Evolutionary conservation across 2,329 filamentous ascomycete species (phyloP).

Genomic region (Ascosphaera apis): DNA sequence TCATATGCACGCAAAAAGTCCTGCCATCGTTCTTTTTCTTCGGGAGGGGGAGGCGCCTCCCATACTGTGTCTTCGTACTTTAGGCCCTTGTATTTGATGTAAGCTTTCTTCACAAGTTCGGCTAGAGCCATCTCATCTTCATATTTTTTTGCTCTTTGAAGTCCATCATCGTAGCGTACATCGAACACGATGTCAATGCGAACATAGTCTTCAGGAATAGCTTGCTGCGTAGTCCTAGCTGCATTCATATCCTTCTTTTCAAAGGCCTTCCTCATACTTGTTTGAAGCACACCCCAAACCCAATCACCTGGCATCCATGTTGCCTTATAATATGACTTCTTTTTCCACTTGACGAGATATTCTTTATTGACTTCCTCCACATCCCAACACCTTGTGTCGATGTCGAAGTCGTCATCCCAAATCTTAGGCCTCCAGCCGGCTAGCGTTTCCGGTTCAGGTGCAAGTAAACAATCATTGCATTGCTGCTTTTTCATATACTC

Average conservation of each 20-base stretch:
- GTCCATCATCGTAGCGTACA: slow-evolving; percentile 42
- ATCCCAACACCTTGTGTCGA: slow-evolving; percentile 22
- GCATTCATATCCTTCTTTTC: slow-evolving; percentile 37
- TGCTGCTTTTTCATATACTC: slow-evolving; percentile 57
- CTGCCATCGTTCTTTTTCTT: slow-evolving; percentile 45
- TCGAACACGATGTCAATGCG: slow-evolving; percentile 75
- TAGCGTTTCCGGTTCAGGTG: slow-evolving; percentile 48
- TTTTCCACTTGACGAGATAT: slow-evolving; percentile 77
- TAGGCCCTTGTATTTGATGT: slow-evolving; percentile 82
- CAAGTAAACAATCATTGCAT: slow-evolving; percentile 53
- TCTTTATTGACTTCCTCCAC: slow-evolving; percentile 61
- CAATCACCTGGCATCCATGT: slow-evolving; percentile 76
- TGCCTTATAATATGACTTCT: slow-evolving; percentile 57
- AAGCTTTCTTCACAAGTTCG: slow-evolving; percentile 45
- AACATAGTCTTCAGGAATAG: slow-evolving; percentile 69
- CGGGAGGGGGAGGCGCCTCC: slow-evolving; percentile 50
- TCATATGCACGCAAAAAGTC: slow-evolving; percentile 68
- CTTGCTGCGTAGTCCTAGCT: slow-evolving; percentile 38
- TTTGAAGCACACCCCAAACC: slow-evolving; percentile 49
- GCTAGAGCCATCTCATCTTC: slow-evolving; percentile 50
- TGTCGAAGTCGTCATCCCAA: slow-evolving; percentile 11
- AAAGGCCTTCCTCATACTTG: slow-evolving; percentile 50
- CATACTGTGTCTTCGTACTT: slow-evolving; percentile 79
- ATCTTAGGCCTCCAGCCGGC: slow-evolving; percentile 69
- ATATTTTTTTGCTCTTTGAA: slow-evolving; percentile 31